Conservation (phyloP, 2,329 filamentous ascomycete species). For the Hymenoscyphus scutula region DNA sequence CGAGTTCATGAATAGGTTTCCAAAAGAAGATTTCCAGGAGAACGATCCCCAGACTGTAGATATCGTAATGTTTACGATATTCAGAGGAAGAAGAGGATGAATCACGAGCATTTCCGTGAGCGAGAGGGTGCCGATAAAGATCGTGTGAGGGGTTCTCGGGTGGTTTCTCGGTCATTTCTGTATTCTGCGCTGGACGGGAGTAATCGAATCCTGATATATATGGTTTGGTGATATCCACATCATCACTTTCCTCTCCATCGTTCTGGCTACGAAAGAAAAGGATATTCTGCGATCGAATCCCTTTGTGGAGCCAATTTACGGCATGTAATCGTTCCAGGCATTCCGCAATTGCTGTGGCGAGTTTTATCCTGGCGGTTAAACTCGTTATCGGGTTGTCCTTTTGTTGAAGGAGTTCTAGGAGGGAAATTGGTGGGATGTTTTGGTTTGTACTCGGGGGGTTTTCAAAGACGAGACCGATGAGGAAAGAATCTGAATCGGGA, state of each 20-base stretch:
- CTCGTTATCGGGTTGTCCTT: background rate
- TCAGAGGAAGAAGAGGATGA: background rate
- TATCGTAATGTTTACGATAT: background rate
- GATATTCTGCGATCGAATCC: conserved; percentile 13
- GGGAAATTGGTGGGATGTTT: background rate
- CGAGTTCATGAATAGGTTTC: background rate
- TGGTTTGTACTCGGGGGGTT: background rate
- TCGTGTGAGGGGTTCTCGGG: background rate
- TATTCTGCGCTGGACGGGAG: background rate
- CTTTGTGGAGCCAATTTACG: conserved; percentile 16
- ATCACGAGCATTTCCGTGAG: background rate
- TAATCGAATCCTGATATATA: conserved; percentile 1
- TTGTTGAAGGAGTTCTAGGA: background rate
- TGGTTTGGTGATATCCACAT: background rate
- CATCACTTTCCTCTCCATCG: background rate
- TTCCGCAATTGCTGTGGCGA: background rate
- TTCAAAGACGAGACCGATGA: conserved; percentile 1
- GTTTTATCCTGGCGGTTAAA: background rate
- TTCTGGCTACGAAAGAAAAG: conserved; percentile 2
- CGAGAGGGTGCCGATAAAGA: background rate
- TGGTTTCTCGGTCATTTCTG: background rate
- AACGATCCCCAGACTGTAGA: background rate
- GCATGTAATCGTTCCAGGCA: conserved; percentile 6
- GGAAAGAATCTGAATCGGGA: background rate
- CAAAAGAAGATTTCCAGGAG: background rate